Percentiles rank a stretch among this genome's conserved stretches.
These are phyloP conservation scores for Arabidopsis lyrata DNA, from an alignment of 441 rosid species.

Conservation along the genomic window DNA sequence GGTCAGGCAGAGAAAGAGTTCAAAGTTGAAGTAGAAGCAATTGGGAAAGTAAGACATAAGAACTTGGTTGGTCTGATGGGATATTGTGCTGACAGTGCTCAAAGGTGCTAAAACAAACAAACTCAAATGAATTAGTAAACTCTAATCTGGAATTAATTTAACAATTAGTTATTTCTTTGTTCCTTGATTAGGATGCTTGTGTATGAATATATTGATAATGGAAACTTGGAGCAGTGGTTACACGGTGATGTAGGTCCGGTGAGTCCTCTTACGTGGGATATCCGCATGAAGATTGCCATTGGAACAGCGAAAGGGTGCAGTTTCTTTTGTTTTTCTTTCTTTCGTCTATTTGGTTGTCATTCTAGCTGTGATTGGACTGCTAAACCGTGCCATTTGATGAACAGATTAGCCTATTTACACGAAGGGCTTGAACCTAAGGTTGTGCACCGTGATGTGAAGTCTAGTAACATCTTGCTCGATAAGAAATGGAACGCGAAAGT, in stretches of 20 bases:
- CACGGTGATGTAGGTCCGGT: constrained; percentile 90
- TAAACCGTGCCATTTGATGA: constrained; percentile 31
- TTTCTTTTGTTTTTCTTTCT: constrained; percentile 11
- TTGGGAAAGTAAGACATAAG: constrained; percentile 95
- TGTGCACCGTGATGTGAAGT: constrained; percentile 97
- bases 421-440: constrained; percentile 99
- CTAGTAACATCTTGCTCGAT: constrained; percentile 92
- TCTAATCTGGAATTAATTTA: not conserved
- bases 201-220: constrained; percentile 90
- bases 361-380: not conserved
- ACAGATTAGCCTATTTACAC: constrained; percentile 91
- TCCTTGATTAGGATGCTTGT: constrained; percentile 80
- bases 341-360: not conserved
- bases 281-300: constrained; percentile 86
- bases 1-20: constrained; percentile 98
- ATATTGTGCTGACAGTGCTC: constrained; percentile 87
- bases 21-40: constrained; percentile 95
- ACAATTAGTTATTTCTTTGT: not conserved
- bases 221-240: constrained; percentile 97
- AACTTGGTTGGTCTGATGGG: constrained; percentile 93
- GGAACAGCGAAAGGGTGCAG: constrained; percentile 95
- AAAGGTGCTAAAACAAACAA: constrained; percentile 55
- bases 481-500: constrained; percentile 89
- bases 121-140: constrained; percentile 16
- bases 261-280: constrained; percentile 92